Evolutionary conservation across 2,329 filamentous ascomycete genomes (phyloP).

Genomic region (Alternaria incomplexa): DNA sequence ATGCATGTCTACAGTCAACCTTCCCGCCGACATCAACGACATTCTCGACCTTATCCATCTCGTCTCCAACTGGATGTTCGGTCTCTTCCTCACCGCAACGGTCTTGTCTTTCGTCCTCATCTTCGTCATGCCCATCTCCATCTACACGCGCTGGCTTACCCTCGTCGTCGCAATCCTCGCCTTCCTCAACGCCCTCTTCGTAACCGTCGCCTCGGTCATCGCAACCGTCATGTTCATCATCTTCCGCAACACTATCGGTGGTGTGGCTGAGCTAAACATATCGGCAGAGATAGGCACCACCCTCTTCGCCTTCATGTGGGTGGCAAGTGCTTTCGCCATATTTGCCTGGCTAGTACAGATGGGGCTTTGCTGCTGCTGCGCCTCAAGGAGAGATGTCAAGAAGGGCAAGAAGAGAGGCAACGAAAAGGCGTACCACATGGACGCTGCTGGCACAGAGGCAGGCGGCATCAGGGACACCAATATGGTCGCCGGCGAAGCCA

Average conservation of each 20-base stretch:
- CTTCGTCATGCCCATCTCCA: constrained; percentile 64
- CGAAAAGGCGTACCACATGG: constrained; percentile 41
- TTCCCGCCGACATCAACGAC: constrained; percentile 74
- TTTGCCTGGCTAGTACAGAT: constrained; percentile 75
- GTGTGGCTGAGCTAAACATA: constrained; percentile 77
- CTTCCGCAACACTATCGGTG: constrained; percentile 76
- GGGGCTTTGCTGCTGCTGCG: constrained; percentile 79
- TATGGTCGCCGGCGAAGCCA: constrained; percentile 2
- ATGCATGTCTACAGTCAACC: constrained; percentile 63
- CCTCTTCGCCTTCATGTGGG: constrained; percentile 93
- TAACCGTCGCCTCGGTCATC: constrained; percentile 73
- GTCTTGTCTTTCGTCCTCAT: constrained; percentile 76
- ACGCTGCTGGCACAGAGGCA: constrained; percentile 7
- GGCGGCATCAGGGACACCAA: constrained; percentile 8
- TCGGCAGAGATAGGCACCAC: constrained; percentile 69
- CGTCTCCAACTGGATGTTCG: constrained; percentile 87
- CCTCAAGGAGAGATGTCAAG: constrained; percentile 60
- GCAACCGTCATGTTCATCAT: constrained; percentile 85
- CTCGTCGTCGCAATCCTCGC: constrained; percentile 72
- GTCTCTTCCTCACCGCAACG: constrained; percentile 76
- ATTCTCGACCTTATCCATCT: constrained; percentile 76
- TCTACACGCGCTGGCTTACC: constrained; percentile 62
- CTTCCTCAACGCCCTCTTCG: constrained; percentile 70
- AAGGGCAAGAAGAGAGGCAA: constrained; percentile 55
- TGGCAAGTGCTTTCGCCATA: constrained; percentile 70